These are phyloP conservation scores for Paraphoma chrysanthemicola DNA, from an alignment of 2,329 filamentous ascomycete genomes.

Conservation along the genomic window DNA sequence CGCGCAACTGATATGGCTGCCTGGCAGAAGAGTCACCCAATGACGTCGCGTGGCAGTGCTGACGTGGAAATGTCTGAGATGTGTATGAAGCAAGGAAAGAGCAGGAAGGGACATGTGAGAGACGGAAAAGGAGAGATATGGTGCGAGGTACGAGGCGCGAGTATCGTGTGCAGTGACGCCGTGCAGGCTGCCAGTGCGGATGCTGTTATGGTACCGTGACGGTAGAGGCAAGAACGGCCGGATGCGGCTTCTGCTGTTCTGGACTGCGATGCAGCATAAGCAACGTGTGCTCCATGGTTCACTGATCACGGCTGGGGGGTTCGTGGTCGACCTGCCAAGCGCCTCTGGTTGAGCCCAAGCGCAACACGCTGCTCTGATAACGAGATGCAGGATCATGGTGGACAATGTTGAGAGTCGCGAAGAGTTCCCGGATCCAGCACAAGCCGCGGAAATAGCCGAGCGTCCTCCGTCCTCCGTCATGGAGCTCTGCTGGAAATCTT, in stretches of 20 bases:
- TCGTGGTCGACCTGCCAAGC: too few relatives aligned
- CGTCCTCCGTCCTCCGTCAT: too few relatives aligned
- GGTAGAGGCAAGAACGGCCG: neutral
- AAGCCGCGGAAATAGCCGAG: too few relatives aligned
- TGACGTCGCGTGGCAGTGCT: constrained; percentile 38
- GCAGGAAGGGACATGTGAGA: constrained; percentile 2
- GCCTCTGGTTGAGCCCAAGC: too few relatives aligned
- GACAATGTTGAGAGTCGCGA: too few relatives aligned
- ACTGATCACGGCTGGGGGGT: too few relatives aligned
- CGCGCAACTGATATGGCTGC: constrained; percentile 28
- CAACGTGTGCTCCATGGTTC: neutral
- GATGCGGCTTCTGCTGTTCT: neutral
- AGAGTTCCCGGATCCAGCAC: too few relatives aligned
- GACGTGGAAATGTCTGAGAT: constrained; percentile 18
- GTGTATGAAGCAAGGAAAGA: constrained; percentile 1
- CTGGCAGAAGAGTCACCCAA: constrained; percentile 37
- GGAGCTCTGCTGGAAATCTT: constrained; percentile 16
- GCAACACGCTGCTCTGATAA: too few relatives aligned
- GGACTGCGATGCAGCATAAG: neutral
- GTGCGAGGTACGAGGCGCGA: neutral
- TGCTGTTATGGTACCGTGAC: neutral
- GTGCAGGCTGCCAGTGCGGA: neutral
- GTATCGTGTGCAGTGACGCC: neutral
- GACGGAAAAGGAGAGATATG: neutral
- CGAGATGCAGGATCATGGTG: too few relatives aligned